Conservation (phyloP, 2,329 filamentous ascomycete genomes). For the Domatiomyces catenatus region DNA sequence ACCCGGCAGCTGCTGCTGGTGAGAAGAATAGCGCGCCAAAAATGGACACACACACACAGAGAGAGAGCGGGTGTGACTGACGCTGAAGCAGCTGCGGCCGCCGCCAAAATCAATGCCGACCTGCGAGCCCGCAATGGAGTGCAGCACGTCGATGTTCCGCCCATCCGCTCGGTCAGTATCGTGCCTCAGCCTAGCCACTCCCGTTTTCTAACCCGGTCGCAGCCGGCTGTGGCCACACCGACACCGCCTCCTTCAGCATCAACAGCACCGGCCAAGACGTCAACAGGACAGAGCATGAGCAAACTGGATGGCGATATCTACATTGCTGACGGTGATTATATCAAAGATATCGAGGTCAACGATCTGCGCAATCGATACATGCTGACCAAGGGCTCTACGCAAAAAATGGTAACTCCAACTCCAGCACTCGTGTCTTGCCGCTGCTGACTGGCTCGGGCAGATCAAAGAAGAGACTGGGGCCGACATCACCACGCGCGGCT, state of each 20-base stretch:
- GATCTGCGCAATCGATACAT: slow-evolving; percentile 92
- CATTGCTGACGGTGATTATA: slow-evolving; percentile 90
- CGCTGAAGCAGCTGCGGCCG: slow-evolving; percentile 54
- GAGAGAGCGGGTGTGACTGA: neutral
- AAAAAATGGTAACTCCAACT: slow-evolving; percentile 95
- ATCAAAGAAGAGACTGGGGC: slow-evolving; percentile 99
- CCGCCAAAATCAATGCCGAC: slow-evolving; percentile 71
- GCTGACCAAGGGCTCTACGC: slow-evolving; percentile 89
- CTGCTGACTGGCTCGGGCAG: slow-evolving; percentile 95
- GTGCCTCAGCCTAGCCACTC: slow-evolving; percentile 16
- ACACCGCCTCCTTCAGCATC: slow-evolving; percentile 12
- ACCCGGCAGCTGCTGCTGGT: neutral
- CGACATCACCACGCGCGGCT: slow-evolving; percentile 96
- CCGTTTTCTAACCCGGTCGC: neutral
- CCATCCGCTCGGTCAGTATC: slow-evolving; percentile 47
- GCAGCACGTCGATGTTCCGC: slow-evolving; percentile 78
- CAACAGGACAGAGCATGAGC: slow-evolving; percentile 32
- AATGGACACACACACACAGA: too few species aligned
- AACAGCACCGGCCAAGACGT: slow-evolving; percentile 27
- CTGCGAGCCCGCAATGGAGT: slow-evolving; percentile 76
- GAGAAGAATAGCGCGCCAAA: neutral
- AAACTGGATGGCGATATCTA: slow-evolving; percentile 78
- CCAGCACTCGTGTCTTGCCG: slow-evolving; percentile 77
- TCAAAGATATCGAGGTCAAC: slow-evolving; percentile 98
- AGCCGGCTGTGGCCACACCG: neutral